A percentile compares a stretch with the other conserved stretches of the same genome.
Evolutionary conservation across 441 rosid species (phyloP).

Genomic region (Euphorbia schlechtendalii): DNA sequence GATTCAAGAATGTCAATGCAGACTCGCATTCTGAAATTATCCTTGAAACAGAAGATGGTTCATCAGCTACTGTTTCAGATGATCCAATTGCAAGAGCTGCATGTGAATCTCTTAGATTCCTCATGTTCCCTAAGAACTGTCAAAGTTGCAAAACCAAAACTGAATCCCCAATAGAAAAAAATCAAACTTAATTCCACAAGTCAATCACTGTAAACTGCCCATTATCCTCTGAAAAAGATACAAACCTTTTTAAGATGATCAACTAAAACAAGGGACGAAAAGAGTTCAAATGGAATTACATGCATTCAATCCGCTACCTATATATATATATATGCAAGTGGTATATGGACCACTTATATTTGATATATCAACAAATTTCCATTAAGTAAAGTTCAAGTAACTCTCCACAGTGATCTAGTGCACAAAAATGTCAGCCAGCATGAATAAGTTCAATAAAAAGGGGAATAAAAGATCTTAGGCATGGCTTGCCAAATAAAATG

Average conservation of each 20-base stretch:
- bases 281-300: neutral
- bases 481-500: neutral
- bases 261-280: neutral
- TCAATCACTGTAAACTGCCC: neutral
- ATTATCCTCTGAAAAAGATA: neutral
- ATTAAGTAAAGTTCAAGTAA: neutral
- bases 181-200: neutral
- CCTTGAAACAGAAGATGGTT: constrained; percentile 78
- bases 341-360: neutral
- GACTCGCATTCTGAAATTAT: constrained; percentile 92
- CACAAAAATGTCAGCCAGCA: neutral
- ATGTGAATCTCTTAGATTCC: constrained; percentile 89
- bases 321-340: neutral
- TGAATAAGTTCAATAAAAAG: neutral
- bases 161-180: neutral
- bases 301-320: neutral
- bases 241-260: neutral
- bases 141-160: constrained; percentile 5
- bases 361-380: neutral
- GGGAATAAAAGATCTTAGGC: neutral
- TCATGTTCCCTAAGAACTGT: constrained; percentile 92
- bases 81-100: constrained; percentile 90
- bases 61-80: constrained; percentile 70
- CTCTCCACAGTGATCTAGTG: neutral
- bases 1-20: constrained; percentile 75